A percentile compares a stretch with the other conserved stretches of the same genome.
Evolutionary conservation across 352 stramenopile genomes (phyloP).

Genomic region (Phytopythium oedochilum): DNA sequence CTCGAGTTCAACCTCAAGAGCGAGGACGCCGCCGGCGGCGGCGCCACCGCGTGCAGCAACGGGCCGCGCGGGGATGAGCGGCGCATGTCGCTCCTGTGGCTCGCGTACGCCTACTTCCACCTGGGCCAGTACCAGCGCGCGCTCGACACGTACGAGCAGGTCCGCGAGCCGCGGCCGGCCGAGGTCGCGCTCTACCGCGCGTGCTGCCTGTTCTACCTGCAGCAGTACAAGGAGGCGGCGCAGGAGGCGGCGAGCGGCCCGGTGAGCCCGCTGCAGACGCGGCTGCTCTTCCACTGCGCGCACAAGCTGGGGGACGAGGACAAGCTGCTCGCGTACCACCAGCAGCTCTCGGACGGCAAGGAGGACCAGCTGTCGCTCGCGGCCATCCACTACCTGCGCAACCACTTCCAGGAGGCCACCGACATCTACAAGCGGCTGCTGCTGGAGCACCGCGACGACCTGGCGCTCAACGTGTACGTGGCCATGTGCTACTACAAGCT

Average conservation of each 20-base stretch:
- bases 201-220: constrained; percentile 93
- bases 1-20: constrained; percentile 94
- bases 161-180: constrained; percentile 58
- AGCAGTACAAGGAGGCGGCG: constrained; percentile 88
- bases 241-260: constrained; percentile 69
- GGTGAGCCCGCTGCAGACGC: constrained; percentile 79
- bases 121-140: constrained; percentile 92
- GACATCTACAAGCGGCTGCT: constrained; percentile 96
- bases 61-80: constrained; percentile 40
- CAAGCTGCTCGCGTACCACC: constrained; percentile 93
- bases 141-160: constrained; percentile 88
- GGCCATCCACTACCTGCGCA: constrained; percentile 94
- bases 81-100: constrained; percentile 87
- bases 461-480: constrained; percentile 97
- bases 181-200: constrained; percentile 88
- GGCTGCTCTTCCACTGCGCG: constrained; percentile 93
- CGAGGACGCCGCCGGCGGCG: constrained; percentile 40
- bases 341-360: constrained; percentile 89
- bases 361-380: constrained; percentile 95
- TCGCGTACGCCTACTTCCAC: constrained; percentile 94
- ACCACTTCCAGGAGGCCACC: constrained; percentile 93
- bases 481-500: constrained; percentile 99
- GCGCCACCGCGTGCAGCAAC: constrained; percentile 8
- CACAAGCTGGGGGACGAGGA: constrained; percentile 93
- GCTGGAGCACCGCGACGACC: constrained; percentile 93